These are phyloP conservation scores for Candida multigemmis DNA, from an alignment of 805 yeast species.

Conservation along the genomic window DNA sequence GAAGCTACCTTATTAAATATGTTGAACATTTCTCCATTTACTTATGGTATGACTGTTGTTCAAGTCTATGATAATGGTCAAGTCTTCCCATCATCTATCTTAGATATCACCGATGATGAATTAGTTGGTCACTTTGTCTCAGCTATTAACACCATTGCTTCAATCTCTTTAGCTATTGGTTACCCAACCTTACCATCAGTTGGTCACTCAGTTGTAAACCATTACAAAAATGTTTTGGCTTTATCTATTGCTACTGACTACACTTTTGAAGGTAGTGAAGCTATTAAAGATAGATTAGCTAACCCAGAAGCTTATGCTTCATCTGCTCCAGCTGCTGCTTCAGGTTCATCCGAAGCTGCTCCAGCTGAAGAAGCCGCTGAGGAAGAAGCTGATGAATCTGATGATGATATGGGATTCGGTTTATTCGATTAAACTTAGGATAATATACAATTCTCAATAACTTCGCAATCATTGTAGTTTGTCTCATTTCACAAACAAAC, in stretches of 20 bases:
- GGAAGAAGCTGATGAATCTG: slow-evolving; percentile 67
- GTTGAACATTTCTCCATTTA: slow-evolving; percentile 99
- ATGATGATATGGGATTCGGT: slow-evolving; percentile 98
- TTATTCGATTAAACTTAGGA: slow-evolving; percentile 83
- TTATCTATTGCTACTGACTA: slow-evolving; percentile 97
- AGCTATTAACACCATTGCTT: slow-evolving; percentile 90
- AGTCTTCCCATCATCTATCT: slow-evolving; percentile 91
- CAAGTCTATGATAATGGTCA: slow-evolving; percentile 99
- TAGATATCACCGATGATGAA: slow-evolving; percentile 98
- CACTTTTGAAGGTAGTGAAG: slow-evolving; percentile 98
- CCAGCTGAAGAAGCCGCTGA: slow-evolving; percentile 66
- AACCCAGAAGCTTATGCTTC: slow-evolving; percentile 99
- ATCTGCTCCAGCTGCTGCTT: slow-evolving; percentile 96
- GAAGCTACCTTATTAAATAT: slow-evolving; percentile 98
- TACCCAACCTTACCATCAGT: slow-evolving; percentile 99
- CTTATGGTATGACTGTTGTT: slow-evolving; percentile 94
- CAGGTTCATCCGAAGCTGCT: slow-evolving; percentile 51
- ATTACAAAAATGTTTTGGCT: slow-evolving; percentile 98
- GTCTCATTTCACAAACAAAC: too few relatives aligned
- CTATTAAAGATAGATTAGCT: slow-evolving; percentile 98
- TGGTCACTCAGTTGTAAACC: slow-evolving; percentile 97
- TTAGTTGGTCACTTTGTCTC: slow-evolving; percentile 84
- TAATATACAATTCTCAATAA: too few relatives aligned
- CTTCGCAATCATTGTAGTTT: too few relatives aligned
- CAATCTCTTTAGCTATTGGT: slow-evolving; percentile 93